Evolutionary conservation across 805 yeast genomes (phyloP).

Genomic region (Starmerella scarabaei): DNA sequence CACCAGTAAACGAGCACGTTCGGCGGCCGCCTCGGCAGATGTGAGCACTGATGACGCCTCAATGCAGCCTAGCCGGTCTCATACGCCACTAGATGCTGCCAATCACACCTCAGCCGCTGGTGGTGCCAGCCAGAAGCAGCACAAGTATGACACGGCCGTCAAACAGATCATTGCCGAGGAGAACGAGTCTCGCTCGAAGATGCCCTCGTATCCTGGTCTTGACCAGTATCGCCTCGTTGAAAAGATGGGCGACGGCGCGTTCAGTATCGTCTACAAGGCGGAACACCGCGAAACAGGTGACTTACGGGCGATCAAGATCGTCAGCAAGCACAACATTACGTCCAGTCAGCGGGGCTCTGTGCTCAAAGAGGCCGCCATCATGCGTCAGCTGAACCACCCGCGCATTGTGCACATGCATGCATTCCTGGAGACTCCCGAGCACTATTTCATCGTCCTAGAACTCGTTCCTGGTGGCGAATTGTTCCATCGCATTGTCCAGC

Average conservation of each 20-base stretch:
- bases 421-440: constrained; percentile 38
- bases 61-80: constrained; percentile 1
- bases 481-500: constrained; percentile 64
- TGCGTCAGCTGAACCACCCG: constrained; percentile 50
- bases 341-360: constrained; percentile 31
- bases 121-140: constrained; percentile 15
- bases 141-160: constrained; percentile 28
- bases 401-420: constrained; percentile 47
- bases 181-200: constrained; percentile 22
- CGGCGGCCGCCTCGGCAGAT: background rate
- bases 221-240: constrained; percentile 29
- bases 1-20: background rate
- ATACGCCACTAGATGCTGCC: constrained; percentile 5
- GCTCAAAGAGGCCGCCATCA: constrained; percentile 58
- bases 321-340: constrained; percentile 43
- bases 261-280: constrained; percentile 73
- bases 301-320: constrained; percentile 62
- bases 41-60: background rate
- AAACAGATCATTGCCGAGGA: constrained; percentile 32
- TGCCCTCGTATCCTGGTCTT: constrained; percentile 31
- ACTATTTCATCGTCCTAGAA: constrained; percentile 55
- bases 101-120: constrained; percentile 1
- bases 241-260: constrained; percentile 61
- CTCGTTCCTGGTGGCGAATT: constrained; percentile 68
- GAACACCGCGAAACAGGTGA: constrained; percentile 33